These are phyloP conservation scores for Emmonsiellopsis sp. DNA, from an alignment of 2,329 filamentous ascomycete species.

Conservation along the genomic window DNA sequence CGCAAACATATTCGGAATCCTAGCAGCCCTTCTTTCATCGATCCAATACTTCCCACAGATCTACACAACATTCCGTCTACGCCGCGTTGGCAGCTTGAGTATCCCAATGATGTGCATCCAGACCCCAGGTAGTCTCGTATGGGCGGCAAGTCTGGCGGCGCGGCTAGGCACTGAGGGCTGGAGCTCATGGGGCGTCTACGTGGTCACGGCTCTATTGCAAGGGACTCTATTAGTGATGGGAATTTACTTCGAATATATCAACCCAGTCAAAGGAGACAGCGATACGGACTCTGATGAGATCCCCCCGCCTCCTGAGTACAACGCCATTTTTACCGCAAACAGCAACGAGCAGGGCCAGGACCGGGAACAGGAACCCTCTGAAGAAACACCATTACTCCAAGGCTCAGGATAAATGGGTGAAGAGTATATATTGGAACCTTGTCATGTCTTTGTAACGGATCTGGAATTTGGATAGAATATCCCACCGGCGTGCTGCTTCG, in stretches of 20 bases:
- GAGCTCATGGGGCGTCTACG: conserved; percentile 91
- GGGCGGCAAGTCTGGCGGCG: conserved; percentile 72
- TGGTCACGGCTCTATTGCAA: conserved; percentile 79
- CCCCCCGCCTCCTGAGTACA: not conserved
- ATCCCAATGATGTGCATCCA: conserved; percentile 99
- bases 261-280: conserved; percentile 37
- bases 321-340: not conserved
- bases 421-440: not conserved
- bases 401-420: not conserved
- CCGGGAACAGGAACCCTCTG: conserved; percentile 7
- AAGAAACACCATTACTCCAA: conserved; percentile 17
- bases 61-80: conserved; percentile 75
- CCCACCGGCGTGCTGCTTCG: not conserved
- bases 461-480: not conserved
- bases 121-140: conserved; percentile 84
- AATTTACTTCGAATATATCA: conserved; percentile 55
- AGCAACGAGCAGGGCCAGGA: conserved; percentile 6
- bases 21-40: conserved; percentile 67
- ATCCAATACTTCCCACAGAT: conserved; percentile 96
- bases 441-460: not conserved
- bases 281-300: conserved; percentile 1
- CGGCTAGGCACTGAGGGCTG: conserved; percentile 75
- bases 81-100: conserved; percentile 81
- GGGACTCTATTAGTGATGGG: conserved; percentile 72
- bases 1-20: conserved; percentile 78